Evolutionary conservation across 2,329 filamentous ascomycete genomes (phyloP), one percentile per base, ranked within the genome.

Genomic region (Beauveria sp.): DNA sequence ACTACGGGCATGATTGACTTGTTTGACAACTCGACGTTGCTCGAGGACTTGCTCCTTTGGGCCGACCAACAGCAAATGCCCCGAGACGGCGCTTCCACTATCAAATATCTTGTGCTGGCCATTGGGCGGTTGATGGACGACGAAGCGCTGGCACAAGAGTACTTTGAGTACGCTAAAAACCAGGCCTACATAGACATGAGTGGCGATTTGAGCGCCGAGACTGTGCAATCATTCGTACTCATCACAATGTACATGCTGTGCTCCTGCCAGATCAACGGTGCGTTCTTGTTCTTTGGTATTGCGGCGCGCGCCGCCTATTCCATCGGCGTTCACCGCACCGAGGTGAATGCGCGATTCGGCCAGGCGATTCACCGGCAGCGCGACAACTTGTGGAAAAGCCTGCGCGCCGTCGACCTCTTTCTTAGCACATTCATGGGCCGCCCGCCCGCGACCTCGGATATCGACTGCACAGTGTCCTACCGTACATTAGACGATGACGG

Each of bases 181-280:
- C 71, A 75, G 10, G 80, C 80, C 0, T 74, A 80, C 6, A 71
- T 73, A 0, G 75, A 73, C 10, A 72, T 83, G 9, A 75, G 74
- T 24, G 77, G 76, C 7, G 78, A 79, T 61, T 69, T 82, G 26
- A 77, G 79, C 46, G 74, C 81, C 4, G 75, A 74, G 8, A 81
- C 78, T 0, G 78, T 82, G 0, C 79, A 82, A 63, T 77, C 75
- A 0, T 82, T 82, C 45, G 71, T 77, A 0, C 74, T 83, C 16
- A 72, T 82, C 42, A 81, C 80, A 0, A 65, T 83, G 8, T 82
- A 82, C 69, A 82, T 82, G 77, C 77, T 83, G 3, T 77, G 78
- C 30, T 77, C 80, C 3, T 82, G 79, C 58, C 81, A 83, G 66
- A 81, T 83, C 67, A 83, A 82, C 61, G 79, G 79, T 1, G 79